Evolutionary conservation across 352 stramenopile genomes (phyloP), one percentile per base, ranked within the genome.

Genomic region (Ophiocytium majus): DNA sequence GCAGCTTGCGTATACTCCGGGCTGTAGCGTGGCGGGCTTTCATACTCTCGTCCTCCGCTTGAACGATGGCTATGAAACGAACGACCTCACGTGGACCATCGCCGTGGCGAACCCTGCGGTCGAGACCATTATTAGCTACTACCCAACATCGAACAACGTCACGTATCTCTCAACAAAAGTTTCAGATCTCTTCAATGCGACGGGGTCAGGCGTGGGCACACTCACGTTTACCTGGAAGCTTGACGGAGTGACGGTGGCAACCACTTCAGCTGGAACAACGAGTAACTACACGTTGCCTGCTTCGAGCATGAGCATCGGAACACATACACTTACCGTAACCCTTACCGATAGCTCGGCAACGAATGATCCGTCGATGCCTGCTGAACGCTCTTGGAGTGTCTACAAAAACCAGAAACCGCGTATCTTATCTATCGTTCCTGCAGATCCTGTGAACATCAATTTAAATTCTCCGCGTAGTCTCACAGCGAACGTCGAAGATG

Each of bases 321-420:
- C 57, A 23, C 28, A 71, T 71, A 71, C 57, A 23, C 57, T 71
- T 23, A 71, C 23, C 28, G 57, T 71, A 28, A 71, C 57, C 23
- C 57, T 71, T 71, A 71, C 57, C 57, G 57, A 71, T 71, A 71
- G 28, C 28, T 71, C 57, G 57, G 28, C 57, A 23, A 23, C 57
- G 28, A 28, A 71, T 28, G 57, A 71, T 71, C 23, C 28, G 57
- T 23, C 57, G 57, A 71, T 23, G 57, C 57, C 57, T 71, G 57
- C 57, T 23, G 23, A 23, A 23, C 23, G 19, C 57, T 71, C 57
- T 71, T 71, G 19, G 57, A 71, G 19, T 71, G n/a, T 71, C 57
- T 23, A 71, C 57, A 71, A 71, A 23, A 28, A 71, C 57, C 57
- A 71, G 23, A 23, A 71, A 71, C 57, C 19, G 57, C 23, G 57